A percentile compares a stretch with the other conserved stretches of the same genome.
Evolutionary conservation across 345 rosid genomes (phyloP).

Genomic region (Linum usitatissimum): DNA sequence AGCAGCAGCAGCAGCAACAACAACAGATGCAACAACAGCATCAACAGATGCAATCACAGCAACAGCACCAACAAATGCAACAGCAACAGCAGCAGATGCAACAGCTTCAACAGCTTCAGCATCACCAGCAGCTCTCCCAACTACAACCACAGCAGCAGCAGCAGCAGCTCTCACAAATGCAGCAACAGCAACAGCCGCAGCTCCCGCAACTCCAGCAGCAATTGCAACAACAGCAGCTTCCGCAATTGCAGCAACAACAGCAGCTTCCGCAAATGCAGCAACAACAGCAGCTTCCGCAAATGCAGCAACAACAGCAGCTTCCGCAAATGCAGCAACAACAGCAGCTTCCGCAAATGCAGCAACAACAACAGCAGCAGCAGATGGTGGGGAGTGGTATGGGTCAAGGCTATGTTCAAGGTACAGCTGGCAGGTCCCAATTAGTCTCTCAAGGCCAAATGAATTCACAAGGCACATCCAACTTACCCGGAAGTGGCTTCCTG

Average conservation of each 20-base stretch:
- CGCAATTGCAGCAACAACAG: background rate
- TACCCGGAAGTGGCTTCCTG: slow-evolving; percentile 51
- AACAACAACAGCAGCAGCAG: slow-evolving; percentile 36
- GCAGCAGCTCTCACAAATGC: slow-evolving; percentile 13
- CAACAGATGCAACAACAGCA: slow-evolving; percentile 25
- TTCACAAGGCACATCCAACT: slow-evolving; percentile 56
- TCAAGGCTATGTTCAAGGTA: slow-evolving; percentile 64
- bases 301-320: background rate
- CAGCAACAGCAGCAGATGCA: slow-evolving; percentile 12
- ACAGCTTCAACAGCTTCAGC: slow-evolving; percentile 13
- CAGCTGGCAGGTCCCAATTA: slow-evolving; percentile 40
- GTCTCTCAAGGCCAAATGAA: slow-evolving; percentile 58
- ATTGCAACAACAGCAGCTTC: background rate
- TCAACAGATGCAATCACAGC: slow-evolving; percentile 25
- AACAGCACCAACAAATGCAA: slow-evolving; percentile 11
- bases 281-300: background rate
- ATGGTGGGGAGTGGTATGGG: slow-evolving; percentile 69
- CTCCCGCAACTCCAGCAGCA: background rate
- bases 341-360: no score
- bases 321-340: background rate
- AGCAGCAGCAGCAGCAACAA: slow-evolving; percentile 35
- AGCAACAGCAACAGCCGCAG: slow-evolving; percentile 1
- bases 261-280: no score
- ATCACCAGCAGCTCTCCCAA: slow-evolving; percentile 8
- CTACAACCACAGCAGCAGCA: slow-evolving; percentile 13